These are phyloP conservation scores for Vitis rupestris DNA, from an alignment of 164 flowering plant species.

Conservation along the genomic window DNA sequence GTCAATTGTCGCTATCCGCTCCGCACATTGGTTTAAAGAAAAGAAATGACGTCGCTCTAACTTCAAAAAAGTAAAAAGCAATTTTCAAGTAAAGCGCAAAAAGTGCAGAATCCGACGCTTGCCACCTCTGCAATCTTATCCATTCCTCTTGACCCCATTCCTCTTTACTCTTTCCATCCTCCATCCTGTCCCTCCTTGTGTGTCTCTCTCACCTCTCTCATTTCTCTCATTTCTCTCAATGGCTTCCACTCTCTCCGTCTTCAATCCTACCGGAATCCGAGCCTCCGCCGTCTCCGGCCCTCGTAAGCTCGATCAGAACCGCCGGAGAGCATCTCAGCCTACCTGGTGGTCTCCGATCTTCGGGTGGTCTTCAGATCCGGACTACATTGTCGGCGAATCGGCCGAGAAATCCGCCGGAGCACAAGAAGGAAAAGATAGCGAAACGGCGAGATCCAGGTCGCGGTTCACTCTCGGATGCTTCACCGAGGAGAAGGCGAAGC, in stretches of 20 bases:
- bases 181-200: not conserved
- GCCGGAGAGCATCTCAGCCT: conserved; percentile 18
- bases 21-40: no score
- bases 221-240: conserved; percentile 14
- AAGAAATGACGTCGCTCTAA: not conserved
- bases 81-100: conserved; percentile 7
- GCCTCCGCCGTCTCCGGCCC: conserved; percentile 26
- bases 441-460: conserved; percentile 12
- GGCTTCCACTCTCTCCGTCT: conserved; percentile 36
- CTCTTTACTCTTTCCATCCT: not conserved
- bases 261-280: conserved; percentile 26
- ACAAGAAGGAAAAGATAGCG: not conserved
- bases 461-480: conserved; percentile 34
- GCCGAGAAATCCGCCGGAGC: not conserved
- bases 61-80: not conserved
- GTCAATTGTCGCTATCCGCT: no score
- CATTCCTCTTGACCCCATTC: not conserved
- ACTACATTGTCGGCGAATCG: conserved; percentile 16
- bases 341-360: conserved; percentile 42
- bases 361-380: conserved; percentile 37
- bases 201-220: not conserved
- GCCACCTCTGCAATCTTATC: conserved; percentile 17
- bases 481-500: conserved; percentile 47
- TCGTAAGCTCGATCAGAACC: conserved; percentile 22
- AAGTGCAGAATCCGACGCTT: not conserved